phyloP scores from a whole-genome alignment of 148 eudicot genomes.

The Talinum fruticosum region DNA sequence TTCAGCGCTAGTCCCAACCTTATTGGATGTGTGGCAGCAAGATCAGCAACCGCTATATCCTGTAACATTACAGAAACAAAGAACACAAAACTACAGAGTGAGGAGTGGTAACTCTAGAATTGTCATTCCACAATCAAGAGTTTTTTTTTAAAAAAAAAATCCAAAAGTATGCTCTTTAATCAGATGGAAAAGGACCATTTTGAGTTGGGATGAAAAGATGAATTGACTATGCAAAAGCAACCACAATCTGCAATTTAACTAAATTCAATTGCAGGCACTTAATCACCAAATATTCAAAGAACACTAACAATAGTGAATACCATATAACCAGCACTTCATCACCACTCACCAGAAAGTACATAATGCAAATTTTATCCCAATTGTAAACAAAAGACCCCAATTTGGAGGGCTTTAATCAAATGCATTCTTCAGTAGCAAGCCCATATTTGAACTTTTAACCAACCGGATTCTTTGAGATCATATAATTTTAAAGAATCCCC shows the following conservation, averaged over 20 bases:
- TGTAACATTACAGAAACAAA: constrained; percentile 4
- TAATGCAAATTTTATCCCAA: background rate
- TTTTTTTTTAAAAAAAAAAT: too few relatives aligned
- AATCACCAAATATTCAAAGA: too few relatives aligned
- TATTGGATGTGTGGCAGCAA: constrained; percentile 51
- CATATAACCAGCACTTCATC: background rate
- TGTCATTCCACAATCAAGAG: background rate
- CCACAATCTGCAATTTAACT: too few relatives aligned
- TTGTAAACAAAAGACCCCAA: too few relatives aligned
- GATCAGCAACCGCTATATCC: constrained; percentile 51
- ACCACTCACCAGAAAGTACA: background rate
- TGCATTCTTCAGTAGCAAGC: background rate
- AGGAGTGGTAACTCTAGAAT: background rate
- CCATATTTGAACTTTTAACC: too few relatives aligned
- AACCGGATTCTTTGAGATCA: background rate
- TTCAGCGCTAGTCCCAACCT: constrained; percentile 52
- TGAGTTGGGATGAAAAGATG: too few relatives aligned
- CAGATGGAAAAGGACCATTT: too few relatives aligned
- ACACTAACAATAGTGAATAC: too few relatives aligned
- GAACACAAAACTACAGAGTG: background rate
- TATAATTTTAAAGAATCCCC: background rate
- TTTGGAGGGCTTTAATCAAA: background rate
- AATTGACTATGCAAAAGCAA: too few relatives aligned
- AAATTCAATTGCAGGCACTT: too few relatives aligned
- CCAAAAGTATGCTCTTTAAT: too few relatives aligned